Evolutionary conservation across 352 stramenopile genomes (phyloP), one percentile per base, ranked within the genome.

Genomic region (Thraustochytrium aureum): DNA sequence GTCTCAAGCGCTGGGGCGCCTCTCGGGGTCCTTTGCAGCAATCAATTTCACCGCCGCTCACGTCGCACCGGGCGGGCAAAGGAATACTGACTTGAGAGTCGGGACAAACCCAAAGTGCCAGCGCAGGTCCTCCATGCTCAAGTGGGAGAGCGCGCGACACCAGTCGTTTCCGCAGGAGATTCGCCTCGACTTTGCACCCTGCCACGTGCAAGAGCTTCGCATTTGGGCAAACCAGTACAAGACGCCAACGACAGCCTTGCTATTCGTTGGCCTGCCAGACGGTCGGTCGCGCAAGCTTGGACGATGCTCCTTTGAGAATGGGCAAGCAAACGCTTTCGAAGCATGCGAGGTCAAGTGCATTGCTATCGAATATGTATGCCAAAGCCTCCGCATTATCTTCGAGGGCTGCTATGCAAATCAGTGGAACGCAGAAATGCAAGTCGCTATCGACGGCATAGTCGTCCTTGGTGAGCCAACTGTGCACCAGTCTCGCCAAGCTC

Each of bases 271-370:
- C 32, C 22, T 30, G 37, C 14, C 69, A 12, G 69, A 50, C 41
- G 69, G 10, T 14, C n/a, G 52, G n/a, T 4, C 59, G 7, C 10
- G 42, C 0, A 0, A 38, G 0, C 69, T 79, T 12, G 69, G 69
- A 3, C 69, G 69, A n/a, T 26, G 59, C 50, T n/a, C 38, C 20
- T 79, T 79, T 54, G 22, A 64, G n/a, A 67, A 79, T 30, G 69
- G 52, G 32, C 12, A 30, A 14, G 33, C 30, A 7, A 22, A 35
- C 26, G 69, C 14, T 30, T 79, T 39, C 54, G 22, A 22, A 12
- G 4, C 2, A 7, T 72, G 50, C 56, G 69, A 79, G 33, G 69
- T 79, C 56, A 79, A 79, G 61, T 79, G 50, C 56, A 38, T 79
- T 12, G 35, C 50, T 1, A 54, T 79, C 1, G 22, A 56, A 20